Conservation (phyloP, 352 stramenopile genomes). For the Phytophthora lateralis region DNA sequence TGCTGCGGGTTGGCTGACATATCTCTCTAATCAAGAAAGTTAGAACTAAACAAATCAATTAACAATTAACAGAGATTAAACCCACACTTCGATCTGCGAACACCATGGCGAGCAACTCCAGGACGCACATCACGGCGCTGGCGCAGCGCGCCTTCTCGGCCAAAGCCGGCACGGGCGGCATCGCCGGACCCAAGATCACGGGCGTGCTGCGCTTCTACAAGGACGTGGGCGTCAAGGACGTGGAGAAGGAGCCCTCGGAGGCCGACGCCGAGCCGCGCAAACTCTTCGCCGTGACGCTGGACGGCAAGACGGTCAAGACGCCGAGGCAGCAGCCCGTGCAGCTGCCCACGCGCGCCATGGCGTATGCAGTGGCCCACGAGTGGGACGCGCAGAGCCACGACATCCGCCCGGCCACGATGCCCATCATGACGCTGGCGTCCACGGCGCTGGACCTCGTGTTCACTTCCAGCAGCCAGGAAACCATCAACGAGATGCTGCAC, state of each 20-base stretch:
- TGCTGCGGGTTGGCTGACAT: slow-evolving; percentile 89
- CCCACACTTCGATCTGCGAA: too few species aligned
- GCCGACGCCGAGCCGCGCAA: slow-evolving; percentile 20
- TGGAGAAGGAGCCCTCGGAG: slow-evolving; percentile 38
- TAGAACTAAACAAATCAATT: too few species aligned
- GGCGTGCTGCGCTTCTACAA: slow-evolving; percentile 85
- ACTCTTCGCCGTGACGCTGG: slow-evolving; percentile 73
- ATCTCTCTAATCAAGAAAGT: too few species aligned
- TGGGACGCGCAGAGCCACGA: slow-evolving; percentile 81
- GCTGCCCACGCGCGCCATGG: slow-evolving; percentile 72
- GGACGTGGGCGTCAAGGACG: slow-evolving; percentile 69
- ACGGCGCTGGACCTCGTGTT: slow-evolving; percentile 74
- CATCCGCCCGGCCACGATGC: slow-evolving; percentile 85
- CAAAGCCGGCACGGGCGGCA: slow-evolving; percentile 48
- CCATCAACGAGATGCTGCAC: slow-evolving; percentile 84
- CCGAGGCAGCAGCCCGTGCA: slow-evolving; percentile 62
- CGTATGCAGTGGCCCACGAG: slow-evolving; percentile 76
- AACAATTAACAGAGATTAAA: too few species aligned
- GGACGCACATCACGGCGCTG: slow-evolving; percentile 27
- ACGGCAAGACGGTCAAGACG: slow-evolving; percentile 86
- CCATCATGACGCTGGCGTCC: slow-evolving; percentile 87
- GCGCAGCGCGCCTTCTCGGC: slow-evolving; percentile 48
- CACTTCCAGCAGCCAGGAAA: slow-evolving; percentile 59
- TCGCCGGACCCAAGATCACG: slow-evolving; percentile 80
- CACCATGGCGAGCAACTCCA: slow-evolving; percentile 40